A percentile compares a stretch with the other conserved stretches of the same genome.
Evolutionary conservation across 2,329 filamentous ascomycete genomes (phyloP).

Genomic region (Tolypocladium capitatum): DNA sequence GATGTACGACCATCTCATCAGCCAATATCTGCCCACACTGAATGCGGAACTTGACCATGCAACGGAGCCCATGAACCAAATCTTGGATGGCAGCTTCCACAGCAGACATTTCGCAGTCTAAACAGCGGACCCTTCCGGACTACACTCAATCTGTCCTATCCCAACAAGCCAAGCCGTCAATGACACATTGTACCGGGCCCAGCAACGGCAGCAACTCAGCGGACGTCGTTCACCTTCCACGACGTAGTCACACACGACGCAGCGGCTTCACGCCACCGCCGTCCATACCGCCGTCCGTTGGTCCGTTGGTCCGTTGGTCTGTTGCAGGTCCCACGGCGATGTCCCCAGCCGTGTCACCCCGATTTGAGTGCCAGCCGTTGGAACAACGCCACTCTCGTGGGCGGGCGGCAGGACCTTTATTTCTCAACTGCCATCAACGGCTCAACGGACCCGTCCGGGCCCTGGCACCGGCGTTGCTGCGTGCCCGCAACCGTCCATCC

Average conservation of each 20-base stretch:
- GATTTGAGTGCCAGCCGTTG: neutral
- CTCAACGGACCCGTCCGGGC: neutral
- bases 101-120: neutral
- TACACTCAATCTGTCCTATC: neutral
- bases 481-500: neutral
- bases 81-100: neutral
- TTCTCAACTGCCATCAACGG: neutral
- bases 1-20: neutral
- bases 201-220: neutral
- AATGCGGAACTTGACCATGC: no score
- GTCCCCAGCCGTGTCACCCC: neutral
- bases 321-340: neutral
- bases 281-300: neutral
- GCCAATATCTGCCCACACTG: no score
- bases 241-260: neutral
- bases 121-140: neutral
- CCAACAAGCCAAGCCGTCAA: neutral
- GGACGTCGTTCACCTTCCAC: neutral
- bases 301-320: slow-evolving; percentile 1
- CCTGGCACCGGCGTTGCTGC: neutral
- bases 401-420: neutral
- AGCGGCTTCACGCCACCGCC: neutral
- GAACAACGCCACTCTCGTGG: neutral
- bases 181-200: neutral
- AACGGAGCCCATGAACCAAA: neutral